Conservation (phyloP, 2,329 filamentous ascomycete species). For the Ophiocordyceps camponoti-saundersi region DNA sequence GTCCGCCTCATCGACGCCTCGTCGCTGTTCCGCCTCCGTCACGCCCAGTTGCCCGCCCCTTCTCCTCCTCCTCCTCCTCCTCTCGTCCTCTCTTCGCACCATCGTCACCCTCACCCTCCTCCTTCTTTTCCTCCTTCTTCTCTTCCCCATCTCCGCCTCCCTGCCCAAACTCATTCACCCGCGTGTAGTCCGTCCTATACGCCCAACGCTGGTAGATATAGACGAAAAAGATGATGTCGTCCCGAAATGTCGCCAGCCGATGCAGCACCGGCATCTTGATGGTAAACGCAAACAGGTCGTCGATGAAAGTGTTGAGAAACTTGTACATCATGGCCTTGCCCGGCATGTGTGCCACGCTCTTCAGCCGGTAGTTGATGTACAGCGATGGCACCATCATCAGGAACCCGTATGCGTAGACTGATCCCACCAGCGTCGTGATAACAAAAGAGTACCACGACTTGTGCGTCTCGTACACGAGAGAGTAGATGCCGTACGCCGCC, state of each 20-base stretch:
- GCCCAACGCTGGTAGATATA: constrained; percentile 90
- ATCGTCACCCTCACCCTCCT: constrained; percentile 9
- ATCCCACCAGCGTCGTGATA: constrained; percentile 86
- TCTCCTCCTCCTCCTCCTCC: constrained; percentile 20
- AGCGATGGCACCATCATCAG: constrained; percentile 96
- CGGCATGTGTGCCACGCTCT: constrained; percentile 92
- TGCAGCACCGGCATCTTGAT: constrained; percentile 98
- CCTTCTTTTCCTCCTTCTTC: constrained; percentile 7
- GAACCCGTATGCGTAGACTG: constrained; percentile 96
- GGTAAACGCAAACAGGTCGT: constrained; percentile 95
- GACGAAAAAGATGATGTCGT: constrained; percentile 96
- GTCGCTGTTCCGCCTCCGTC: constrained; percentile 25
- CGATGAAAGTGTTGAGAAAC: constrained; percentile 96
- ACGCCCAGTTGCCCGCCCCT: constrained; percentile 30
- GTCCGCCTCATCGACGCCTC: constrained; percentile 20
- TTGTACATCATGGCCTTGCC: constrained; percentile 95
- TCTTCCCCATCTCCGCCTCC: constrained; percentile 75
- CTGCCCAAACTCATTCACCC: constrained; percentile 96
- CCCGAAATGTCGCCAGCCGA: constrained; percentile 75
- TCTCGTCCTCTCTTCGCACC: constrained; percentile 21
- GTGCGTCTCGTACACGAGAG: constrained; percentile 79
- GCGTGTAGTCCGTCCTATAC: constrained; percentile 79
- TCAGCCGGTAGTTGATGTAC: constrained; percentile 98
- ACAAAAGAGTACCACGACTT: constrained; percentile 98
- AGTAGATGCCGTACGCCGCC: constrained; percentile 79